Conservation (phyloP, 163 green algal genomes). For the Coccomyxa subellipsoidea region DNA sequence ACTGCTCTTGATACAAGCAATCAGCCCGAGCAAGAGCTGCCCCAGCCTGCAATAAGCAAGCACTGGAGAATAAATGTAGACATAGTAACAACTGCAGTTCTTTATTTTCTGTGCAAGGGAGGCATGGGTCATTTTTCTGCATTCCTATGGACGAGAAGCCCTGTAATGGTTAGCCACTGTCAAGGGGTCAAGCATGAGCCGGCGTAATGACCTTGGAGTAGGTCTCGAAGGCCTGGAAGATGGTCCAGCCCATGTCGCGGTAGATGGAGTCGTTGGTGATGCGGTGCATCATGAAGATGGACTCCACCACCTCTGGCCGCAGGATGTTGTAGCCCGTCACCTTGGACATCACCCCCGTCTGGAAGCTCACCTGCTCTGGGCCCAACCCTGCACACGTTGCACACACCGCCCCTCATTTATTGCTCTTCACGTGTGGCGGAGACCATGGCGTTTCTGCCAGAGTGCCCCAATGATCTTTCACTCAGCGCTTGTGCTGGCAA, state of each 20-base stretch:
- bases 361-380: background rate
- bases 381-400: background rate
- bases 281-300: constrained; percentile 84
- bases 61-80: too few relatives aligned
- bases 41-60: too few relatives aligned
- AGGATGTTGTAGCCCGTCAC: constrained; percentile 69
- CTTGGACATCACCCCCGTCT: background rate
- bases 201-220: constrained; percentile 27
- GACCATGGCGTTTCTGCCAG: too few relatives aligned
- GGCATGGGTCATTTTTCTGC: too few relatives aligned
- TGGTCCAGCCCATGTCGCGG: constrained; percentile 80
- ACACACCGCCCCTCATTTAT: background rate
- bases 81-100: too few relatives aligned
- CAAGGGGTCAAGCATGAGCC: too few relatives aligned
- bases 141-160: too few relatives aligned
- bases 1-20: background rate
- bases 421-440: background rate
- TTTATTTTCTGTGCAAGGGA: too few relatives aligned
- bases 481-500: too few relatives aligned
- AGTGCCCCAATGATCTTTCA: too few relatives aligned
- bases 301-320: constrained; percentile 87
- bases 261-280: constrained; percentile 81
- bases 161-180: too few relatives aligned
- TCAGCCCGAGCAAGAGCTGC: background rate
- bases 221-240: constrained; percentile 82